Evolutionary conservation across 306 rosid species (phyloP).

Genomic region (Ceratonia siliqua): DNA sequence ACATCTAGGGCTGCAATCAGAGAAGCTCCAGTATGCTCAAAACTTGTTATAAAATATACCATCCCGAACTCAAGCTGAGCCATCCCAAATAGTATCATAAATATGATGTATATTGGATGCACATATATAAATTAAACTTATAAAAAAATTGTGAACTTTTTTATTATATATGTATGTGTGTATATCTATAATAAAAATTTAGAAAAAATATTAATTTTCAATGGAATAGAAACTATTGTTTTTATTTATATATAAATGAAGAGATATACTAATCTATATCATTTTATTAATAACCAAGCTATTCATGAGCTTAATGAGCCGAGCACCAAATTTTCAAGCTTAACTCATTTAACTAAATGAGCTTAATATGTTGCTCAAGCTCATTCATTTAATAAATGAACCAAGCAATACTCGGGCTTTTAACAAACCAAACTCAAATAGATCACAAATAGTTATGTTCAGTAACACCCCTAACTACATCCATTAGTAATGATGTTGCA

Average conservation of each 20-base stretch:
- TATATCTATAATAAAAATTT: too few species aligned
- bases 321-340: background rate
- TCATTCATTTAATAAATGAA: background rate
- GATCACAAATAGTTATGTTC: background rate
- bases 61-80: background rate
- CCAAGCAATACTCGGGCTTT: background rate
- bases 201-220: too few species aligned
- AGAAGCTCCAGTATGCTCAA: too few species aligned
- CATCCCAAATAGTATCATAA: background rate
- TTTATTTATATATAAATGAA: background rate
- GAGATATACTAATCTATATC: background rate
- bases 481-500: constrained; percentile 5
- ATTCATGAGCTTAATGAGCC: background rate
- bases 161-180: background rate
- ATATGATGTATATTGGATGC: background rate
- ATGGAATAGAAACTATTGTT: too few species aligned
- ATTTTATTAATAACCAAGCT: background rate
- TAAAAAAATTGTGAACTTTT: background rate
- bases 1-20: background rate
- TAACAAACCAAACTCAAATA: background rate
- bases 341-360: background rate
- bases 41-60: background rate
- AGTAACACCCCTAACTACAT: background rate
- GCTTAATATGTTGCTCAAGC: background rate
- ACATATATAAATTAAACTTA: background rate